Evolutionary conservation across 2,329 filamentous ascomycete species (phyloP), one percentile per base, ranked within the genome.

Genomic region (Fusarium sp.): DNA sequence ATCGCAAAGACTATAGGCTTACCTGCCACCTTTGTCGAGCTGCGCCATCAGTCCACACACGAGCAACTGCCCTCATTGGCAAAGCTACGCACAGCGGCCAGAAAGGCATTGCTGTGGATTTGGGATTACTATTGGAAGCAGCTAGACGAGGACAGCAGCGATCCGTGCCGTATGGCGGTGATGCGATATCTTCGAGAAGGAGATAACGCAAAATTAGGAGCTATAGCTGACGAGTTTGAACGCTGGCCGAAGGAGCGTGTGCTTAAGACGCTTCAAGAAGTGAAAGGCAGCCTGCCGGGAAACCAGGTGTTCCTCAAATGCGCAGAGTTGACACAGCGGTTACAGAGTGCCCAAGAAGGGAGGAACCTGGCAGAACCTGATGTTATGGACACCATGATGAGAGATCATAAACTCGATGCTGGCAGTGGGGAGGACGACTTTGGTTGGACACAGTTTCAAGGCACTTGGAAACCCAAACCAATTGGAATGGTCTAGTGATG

Each of bases 11-110:
- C 86, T 42, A 88, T 93, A 61, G 89, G 88, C 1, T 81, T 94
- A 61, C 91, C 92, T 1, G 89, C 91, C 1, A 91, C 91, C 0
- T 97, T 97, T 79, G 94, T 98, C 57, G 94, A 97, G 83, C 84
- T 97, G 63, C 89, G 95, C 47, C 95, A 98, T 79, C 92, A 97
- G 81, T 93, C 92, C 45, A 97, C 94, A 43, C 95, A 98, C 79
- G 93, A 97, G 79, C 92, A 94, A 77, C 83, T 97, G 60, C 95
- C 95, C 0, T 90, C 91, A 2, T 83, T 97, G 56, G 85, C 88
- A 14, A 90, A 93, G 68, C 83, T 98, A 67, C 88, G 93, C 55
- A 86, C 86, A 38, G 92, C 92, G 3, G 89, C 91, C 2, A 82
- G 85, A 68, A 89, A 91, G 73, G 93, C 92, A 2, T 83, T 98